These are phyloP conservation scores for Aspergillus coremiiformis DNA, from an alignment of 495 filamentous ascomycete genomes.

Conservation along the genomic window DNA sequence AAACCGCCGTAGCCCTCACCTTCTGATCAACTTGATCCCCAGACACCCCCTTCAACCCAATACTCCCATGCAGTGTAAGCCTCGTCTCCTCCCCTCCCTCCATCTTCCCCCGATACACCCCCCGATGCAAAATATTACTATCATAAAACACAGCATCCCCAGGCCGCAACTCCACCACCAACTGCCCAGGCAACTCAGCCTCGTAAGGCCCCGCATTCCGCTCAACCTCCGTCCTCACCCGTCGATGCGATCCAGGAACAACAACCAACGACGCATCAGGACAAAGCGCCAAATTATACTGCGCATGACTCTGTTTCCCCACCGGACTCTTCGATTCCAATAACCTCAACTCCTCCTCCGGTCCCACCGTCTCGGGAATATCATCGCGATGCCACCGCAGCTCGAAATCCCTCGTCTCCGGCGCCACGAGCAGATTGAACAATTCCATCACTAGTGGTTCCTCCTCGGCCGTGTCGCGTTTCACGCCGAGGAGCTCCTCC, in stretches of 20 bases:
- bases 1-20: constrained; percentile 63
- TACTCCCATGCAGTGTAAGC: constrained; percentile 74
- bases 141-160: constrained; percentile 81
- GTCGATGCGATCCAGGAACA: constrained; percentile 60
- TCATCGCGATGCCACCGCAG: constrained; percentile 77
- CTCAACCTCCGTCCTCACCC: constrained; percentile 60
- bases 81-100: constrained; percentile 47
- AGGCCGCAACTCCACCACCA: constrained; percentile 54
- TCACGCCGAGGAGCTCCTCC: constrained; percentile 47
- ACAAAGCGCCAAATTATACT: constrained; percentile 72
- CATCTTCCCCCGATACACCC: constrained; percentile 51
- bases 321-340: constrained; percentile 35
- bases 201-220: constrained; percentile 53
- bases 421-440: constrained; percentile 70
- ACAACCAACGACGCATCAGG: constrained; percentile 61
- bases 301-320: constrained; percentile 54
- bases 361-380: constrained; percentile 48
- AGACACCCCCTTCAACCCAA: constrained; percentile 49
- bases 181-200: constrained; percentile 48
- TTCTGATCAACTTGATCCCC: constrained; percentile 24
- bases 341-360: constrained; percentile 48
- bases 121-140: constrained; percentile 79
- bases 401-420: constrained; percentile 52
- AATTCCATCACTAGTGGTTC: constrained; percentile 67
- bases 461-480: constrained; percentile 13